Conservation (phyloP, 2,329 filamentous ascomycete species). For the Gyromitra esculenta region DNA sequence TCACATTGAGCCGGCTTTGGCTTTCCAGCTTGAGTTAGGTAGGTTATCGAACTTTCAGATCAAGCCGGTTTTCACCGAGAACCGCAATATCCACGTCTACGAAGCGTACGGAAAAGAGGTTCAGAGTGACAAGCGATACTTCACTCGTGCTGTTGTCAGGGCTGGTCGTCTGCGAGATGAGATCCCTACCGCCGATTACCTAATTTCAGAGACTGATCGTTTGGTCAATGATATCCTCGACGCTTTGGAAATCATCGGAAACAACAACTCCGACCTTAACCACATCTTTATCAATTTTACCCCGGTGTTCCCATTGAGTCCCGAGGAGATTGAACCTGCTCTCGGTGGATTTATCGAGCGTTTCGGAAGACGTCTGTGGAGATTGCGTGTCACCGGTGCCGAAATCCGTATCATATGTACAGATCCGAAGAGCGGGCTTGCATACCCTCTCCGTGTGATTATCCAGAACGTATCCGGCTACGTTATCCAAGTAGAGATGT, state of each 20-base stretch:
- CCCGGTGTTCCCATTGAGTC: slow-evolving; percentile 90
- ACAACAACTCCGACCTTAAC: slow-evolving; percentile 99
- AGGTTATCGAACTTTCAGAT: slow-evolving; percentile 97
- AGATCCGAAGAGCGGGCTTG: slow-evolving; percentile 80
- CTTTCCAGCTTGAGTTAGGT: slow-evolving; percentile 97
- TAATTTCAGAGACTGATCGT: slow-evolving; percentile 95
- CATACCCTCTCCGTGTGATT: slow-evolving; percentile 92
- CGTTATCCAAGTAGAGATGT: slow-evolving; percentile 96
- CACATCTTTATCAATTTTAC: slow-evolving; percentile 99
- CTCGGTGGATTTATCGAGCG: slow-evolving; percentile 95
- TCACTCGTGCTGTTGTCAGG: slow-evolving; percentile 93
- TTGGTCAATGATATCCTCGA: slow-evolving; percentile 98
- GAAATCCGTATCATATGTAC: slow-evolving; percentile 99
- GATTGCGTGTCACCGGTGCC: slow-evolving; percentile 93
- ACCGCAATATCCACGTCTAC: slow-evolving; percentile 99
- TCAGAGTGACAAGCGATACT: slow-evolving; percentile 98
- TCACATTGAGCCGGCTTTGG: slow-evolving; percentile 93
- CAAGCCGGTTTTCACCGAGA: slow-evolving; percentile 97
- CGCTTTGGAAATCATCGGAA: slow-evolving; percentile 96
- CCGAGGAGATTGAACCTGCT: slow-evolving; percentile 88
- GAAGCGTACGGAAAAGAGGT: slow-evolving; percentile 94
- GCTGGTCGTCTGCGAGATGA: slow-evolving; percentile 94
- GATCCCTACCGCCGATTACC: slow-evolving; percentile 97
- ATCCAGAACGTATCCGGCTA: slow-evolving; percentile 99
- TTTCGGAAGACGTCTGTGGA: slow-evolving; percentile 93